These are phyloP conservation scores for Suillus hirtellus DNA, from an alignment of 768 basidiomycete genomes.

Conservation along the genomic window DNA sequence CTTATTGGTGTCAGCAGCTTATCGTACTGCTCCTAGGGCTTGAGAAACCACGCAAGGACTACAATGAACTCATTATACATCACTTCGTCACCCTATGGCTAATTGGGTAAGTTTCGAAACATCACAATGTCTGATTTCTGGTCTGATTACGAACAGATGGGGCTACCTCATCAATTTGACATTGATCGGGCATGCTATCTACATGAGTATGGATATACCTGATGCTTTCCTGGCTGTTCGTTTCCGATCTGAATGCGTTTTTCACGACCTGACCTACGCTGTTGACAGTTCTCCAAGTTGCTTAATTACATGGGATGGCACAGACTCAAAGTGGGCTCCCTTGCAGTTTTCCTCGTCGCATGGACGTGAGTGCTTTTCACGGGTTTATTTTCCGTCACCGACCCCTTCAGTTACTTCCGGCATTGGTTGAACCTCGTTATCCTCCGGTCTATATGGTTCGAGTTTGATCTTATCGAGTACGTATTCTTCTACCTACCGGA, in stretches of 20 bases:
- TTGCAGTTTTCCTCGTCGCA: slow-evolving; percentile 61
- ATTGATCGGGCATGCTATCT: slow-evolving; percentile 87
- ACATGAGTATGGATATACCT: slow-evolving; percentile 96
- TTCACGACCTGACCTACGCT: neutral
- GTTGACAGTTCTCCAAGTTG: slow-evolving; percentile 72
- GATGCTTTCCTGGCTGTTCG: slow-evolving; percentile 85
- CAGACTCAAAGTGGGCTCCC: slow-evolving; percentile 59
- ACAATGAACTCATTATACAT: slow-evolving; percentile 81
- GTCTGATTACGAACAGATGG: slow-evolving; percentile 54
- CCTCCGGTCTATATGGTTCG: slow-evolving; percentile 82
- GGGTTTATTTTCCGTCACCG: neutral
- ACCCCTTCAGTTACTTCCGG: slow-evolving; percentile 75
- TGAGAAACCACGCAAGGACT: slow-evolving; percentile 96
- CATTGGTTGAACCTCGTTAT: slow-evolving; percentile 88
- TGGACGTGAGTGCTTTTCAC: slow-evolving; percentile 70
- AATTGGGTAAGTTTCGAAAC: slow-evolving; percentile 61
- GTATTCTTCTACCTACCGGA: slow-evolving; percentile 30
- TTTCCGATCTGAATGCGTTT: slow-evolving; percentile 8
- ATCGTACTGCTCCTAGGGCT: slow-evolving; percentile 80
- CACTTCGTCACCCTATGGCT: slow-evolving; percentile 96
- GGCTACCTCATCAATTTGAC: slow-evolving; percentile 82
- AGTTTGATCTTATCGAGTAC: slow-evolving; percentile 76
- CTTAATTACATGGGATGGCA: slow-evolving; percentile 83
- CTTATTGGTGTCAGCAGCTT: slow-evolving; percentile 95
- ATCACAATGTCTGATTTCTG: slow-evolving; percentile 11